A percentile compares a stretch with the other conserved stretches of the same genome.
Evolutionary conservation across 208 protist species (phyloP).

Genomic region (Porcisia deanei): DNA sequence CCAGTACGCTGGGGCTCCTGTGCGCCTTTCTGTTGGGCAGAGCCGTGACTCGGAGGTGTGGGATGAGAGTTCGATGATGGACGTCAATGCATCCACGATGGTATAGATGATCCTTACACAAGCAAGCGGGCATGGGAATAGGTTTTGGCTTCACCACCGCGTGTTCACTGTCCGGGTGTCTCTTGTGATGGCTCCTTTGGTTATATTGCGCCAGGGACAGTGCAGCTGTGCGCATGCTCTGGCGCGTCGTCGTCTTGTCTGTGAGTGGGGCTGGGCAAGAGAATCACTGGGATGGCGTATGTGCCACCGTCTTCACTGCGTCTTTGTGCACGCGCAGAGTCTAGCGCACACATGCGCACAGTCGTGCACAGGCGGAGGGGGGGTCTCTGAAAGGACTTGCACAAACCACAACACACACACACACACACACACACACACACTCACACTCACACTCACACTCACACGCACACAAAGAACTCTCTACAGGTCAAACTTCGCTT

Average conservation of each 20-base stretch:
- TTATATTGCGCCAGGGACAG: neutral
- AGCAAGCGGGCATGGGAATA: neutral
- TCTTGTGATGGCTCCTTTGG: neutral
- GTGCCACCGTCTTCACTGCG: neutral
- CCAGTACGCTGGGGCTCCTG: conserved; percentile 30
- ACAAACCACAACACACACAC: neutral
- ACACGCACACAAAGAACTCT: neutral
- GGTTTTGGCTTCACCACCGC: neutral
- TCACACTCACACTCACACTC: neutral
- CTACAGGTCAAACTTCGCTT: neutral
- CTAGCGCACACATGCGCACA: neutral
- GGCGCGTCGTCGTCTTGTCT: neutral
- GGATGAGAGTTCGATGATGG: conserved; percentile 33
- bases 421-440: neutral
- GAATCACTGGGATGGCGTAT: neutral
- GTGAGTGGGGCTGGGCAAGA: neutral
- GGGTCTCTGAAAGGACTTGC: neutral
- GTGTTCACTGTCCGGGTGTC: neutral
- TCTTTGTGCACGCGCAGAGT: neutral
- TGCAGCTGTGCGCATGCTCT: conserved; percentile 2
- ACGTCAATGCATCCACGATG: conserved; percentile 22
- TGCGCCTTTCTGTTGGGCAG: conserved; percentile 44
- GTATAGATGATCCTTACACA: neutral
- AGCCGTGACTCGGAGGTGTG: conserved; percentile 32
- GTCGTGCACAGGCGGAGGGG: neutral